Evolutionary conservation across 441 rosid genomes (phyloP), one percentile per base, ranked within the genome.

Genomic region (Jatropha podagrica): DNA sequence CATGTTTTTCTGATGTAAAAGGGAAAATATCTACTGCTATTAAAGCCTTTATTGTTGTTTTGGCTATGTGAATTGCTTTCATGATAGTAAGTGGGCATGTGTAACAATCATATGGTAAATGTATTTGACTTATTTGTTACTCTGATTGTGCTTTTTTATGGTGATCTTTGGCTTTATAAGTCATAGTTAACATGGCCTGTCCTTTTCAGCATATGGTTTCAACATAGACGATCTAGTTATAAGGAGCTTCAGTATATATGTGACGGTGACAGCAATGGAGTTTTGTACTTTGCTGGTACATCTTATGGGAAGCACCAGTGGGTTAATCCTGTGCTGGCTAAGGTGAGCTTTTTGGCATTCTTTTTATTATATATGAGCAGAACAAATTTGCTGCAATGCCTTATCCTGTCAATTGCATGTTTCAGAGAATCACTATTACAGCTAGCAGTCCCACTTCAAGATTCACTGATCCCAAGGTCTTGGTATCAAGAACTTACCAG

Each of bases 211-310:
- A 76, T 76, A 77, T 88, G 93, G 79, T 89, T 86, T 84, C 95
- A 90, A 64, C 95, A 94, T 71, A 89, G 98, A 73, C 86, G 88
- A 68, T 94, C 99, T 17, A 91, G 98, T 85, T 94, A 83, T 78
- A 94, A 91, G 90, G 98, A 96, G 90, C 97, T 90, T 66, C 99
- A 90, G 80, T 93, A 91, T 86, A 93, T 94, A 76, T 91, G 98
- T 79, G 96, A 94, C 78, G 99, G 99, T 23, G 99, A 94, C 81
- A 91, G 92, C 88, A 94, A 94, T 77, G 99, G 99, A 74, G 97
- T 96, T 68, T 76, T 96, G 66, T 87, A 89, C 88, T 92, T 85
- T 68, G 88, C 94, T 20, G 99, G 98, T 77, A 96, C 98, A 61
- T 94, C 96, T 42, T 94, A 89, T 23, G 95, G 99, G 69, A 77